These are phyloP conservation scores for Crucihimalaya himalaica DNA, from an alignment of 345 rosid species.

Conservation along the genomic window DNA sequence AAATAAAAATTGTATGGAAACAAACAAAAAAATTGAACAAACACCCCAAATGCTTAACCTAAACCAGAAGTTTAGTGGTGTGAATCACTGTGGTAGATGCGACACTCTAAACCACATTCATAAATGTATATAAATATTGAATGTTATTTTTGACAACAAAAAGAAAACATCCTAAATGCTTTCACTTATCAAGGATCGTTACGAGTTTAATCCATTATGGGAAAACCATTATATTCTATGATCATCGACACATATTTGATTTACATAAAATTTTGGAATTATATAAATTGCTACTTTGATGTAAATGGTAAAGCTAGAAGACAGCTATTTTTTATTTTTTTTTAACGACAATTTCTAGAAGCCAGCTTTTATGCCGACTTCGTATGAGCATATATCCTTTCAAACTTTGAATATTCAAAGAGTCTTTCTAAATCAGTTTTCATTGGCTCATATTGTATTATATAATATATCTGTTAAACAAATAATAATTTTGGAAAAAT, in stretches of 20 bases:
- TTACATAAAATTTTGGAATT: not conserved
- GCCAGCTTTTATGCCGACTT: slow-evolving; percentile 38
- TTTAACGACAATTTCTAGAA: slow-evolving; percentile 24
- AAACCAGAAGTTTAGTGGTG: not conserved
- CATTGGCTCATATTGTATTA: slow-evolving; percentile 1
- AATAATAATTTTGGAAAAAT: slow-evolving; percentile 26
- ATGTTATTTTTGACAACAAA: too few relatives aligned
- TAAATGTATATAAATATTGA: not conserved
- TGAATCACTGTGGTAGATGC: not conserved
- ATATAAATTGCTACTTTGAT: slow-evolving; percentile 12
- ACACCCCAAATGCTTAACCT: not conserved
- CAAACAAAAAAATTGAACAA: not conserved
- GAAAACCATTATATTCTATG: not conserved
- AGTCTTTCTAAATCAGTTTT: slow-evolving; percentile 7
- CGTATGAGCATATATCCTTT: slow-evolving; percentile 13
- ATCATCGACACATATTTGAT: not conserved
- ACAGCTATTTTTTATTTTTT: slow-evolving; percentile 17
- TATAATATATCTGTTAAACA: slow-evolving; percentile 4
- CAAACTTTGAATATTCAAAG: slow-evolving; percentile 49
- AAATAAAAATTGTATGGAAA: not conserved
- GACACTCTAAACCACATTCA: not conserved
- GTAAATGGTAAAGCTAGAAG: slow-evolving; percentile 20
- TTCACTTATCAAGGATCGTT: not conserved
- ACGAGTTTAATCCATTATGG: not conserved
- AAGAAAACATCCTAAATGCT: not conserved